A percentile compares a stretch with the other conserved stretches of the same genome.
Conservation (phyloP, 2,329 filamentous ascomycete genomes). For the Clarireedia paspali region DNA sequence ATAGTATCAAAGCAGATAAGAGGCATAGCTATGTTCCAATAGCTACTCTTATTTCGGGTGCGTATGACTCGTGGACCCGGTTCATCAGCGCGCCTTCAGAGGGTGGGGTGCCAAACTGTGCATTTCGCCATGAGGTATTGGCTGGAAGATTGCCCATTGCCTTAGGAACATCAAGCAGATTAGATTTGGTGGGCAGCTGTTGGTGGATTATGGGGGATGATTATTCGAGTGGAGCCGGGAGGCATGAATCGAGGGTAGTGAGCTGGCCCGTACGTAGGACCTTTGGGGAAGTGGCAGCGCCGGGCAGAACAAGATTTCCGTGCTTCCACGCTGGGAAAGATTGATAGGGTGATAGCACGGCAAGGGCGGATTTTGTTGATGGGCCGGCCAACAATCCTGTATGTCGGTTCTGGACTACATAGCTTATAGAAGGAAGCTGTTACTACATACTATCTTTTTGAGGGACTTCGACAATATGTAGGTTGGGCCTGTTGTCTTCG, state of each 20-base stretch:
- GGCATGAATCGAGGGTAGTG: not conserved
- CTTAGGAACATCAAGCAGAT: conserved; percentile 1
- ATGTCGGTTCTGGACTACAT: no score
- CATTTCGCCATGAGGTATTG: not conserved
- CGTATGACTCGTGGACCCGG: conserved; percentile 4
- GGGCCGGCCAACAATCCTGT: no score
- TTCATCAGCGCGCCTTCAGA: not conserved
- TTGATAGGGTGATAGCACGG: no score
- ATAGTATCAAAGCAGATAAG: not conserved
- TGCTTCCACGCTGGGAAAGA: no score
- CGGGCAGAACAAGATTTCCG: no score
- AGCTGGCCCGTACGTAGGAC: not conserved
- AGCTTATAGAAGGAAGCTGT: no score
- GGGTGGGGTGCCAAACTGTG: not conserved
- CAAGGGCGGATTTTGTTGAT: no score
- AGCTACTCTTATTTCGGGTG: conserved; percentile 2
- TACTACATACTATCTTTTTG: no score
- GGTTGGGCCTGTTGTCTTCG: no score
- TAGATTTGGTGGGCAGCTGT: conserved; percentile 6
- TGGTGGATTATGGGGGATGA: not conserved
- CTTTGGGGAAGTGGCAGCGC: not conserved
- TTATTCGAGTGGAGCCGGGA: not conserved
- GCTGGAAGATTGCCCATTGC: conserved; percentile 5
- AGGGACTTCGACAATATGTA: no score
- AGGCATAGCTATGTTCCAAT: not conserved